A percentile compares a stretch with the other conserved stretches of the same genome.
These are phyloP conservation scores for Myriangium duriaei DNA, from an alignment of 2,329 filamentous ascomycete genomes.

Conservation along the genomic window DNA sequence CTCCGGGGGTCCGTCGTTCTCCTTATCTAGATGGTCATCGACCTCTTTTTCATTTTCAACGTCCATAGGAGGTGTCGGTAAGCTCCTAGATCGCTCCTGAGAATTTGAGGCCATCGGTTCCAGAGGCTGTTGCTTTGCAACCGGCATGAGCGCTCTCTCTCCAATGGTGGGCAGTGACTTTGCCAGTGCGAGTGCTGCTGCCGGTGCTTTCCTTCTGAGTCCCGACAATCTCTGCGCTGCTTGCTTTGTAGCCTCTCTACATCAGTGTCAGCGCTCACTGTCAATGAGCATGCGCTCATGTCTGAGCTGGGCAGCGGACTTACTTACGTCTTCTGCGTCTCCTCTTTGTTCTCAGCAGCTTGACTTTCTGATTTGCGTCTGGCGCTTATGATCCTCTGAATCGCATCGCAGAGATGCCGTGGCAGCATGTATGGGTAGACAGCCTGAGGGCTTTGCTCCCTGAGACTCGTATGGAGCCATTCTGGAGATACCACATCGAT, in stretches of 20 bases:
- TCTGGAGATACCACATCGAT: slow-evolving; percentile 69
- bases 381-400: not conserved
- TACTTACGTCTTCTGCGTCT: not conserved
- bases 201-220: slow-evolving; percentile 4
- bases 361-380: slow-evolving; percentile 1
- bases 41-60: not conserved
- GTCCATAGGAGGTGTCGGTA: not conserved
- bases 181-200: slow-evolving; percentile 1
- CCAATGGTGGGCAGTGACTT: not conserved
- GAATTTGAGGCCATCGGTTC: slow-evolving; percentile 6
- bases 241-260: slow-evolving; percentile 1
- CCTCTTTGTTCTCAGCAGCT: not conserved
- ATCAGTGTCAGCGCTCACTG: not conserved
- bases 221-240: slow-evolving; percentile 1
- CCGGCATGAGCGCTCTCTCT: not conserved
- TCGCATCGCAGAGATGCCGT: slow-evolving; percentile 1
- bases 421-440: slow-evolving; percentile 1
- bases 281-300: no score
- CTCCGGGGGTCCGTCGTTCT: not conserved
- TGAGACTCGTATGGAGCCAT: slow-evolving; percentile 79
- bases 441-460: slow-evolving; percentile 22
- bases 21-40: slow-evolving; percentile 2
- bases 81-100: slow-evolving; percentile 1
- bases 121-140: not conserved
- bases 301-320: not conserved